A percentile compares a stretch with the other conserved stretches of the same genome.
phyloP scores from a whole-genome alignment of 2,329 filamentous ascomycete genomes.

The Trichoderma sp. region DNA sequence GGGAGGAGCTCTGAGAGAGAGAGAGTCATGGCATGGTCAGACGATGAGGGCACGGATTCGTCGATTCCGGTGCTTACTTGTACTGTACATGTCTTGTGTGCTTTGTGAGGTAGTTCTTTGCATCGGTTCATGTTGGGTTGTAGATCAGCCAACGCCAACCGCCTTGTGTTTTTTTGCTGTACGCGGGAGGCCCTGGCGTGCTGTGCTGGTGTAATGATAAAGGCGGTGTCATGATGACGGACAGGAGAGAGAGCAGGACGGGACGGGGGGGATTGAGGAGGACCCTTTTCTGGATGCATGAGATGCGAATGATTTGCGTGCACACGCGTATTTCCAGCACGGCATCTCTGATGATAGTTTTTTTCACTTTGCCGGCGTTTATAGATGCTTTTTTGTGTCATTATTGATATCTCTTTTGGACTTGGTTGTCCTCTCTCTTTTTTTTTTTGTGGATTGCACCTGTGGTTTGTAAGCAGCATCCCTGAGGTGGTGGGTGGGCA shows the following conservation, averaged over 20 bases:
- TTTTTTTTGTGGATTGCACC: no score
- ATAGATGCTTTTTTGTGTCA: neutral
- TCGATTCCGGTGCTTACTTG: no score
- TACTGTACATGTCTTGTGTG: no score
- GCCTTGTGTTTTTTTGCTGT: neutral
- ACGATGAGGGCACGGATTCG: neutral
- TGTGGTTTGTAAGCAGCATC: neutral
- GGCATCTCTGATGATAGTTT: neutral
- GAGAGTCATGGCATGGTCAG: constrained; percentile 2
- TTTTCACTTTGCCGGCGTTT: no score
- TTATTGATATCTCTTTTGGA: constrained; percentile 6
- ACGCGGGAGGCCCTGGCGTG: neutral
- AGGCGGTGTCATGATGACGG: constrained; percentile 1
- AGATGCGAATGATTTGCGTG: constrained; percentile 7
- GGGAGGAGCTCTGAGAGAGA: neutral
- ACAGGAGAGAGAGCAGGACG: neutral
- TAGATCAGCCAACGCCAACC: constrained; percentile 1
- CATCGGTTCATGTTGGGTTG: neutral
- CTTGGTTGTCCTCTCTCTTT: neutral
- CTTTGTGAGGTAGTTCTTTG: no score
- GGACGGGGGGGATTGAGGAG: no score
- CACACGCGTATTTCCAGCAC: constrained; percentile 11
- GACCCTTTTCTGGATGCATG: neutral
- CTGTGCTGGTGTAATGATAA: no score
- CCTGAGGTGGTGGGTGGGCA: neutral